Percentiles rank a stretch among this genome's conserved stretches.
These are phyloP conservation scores for Ganoderma resinaceum DNA, from an alignment of 1,284 basidiomycete species.

Conservation along the genomic window DNA sequence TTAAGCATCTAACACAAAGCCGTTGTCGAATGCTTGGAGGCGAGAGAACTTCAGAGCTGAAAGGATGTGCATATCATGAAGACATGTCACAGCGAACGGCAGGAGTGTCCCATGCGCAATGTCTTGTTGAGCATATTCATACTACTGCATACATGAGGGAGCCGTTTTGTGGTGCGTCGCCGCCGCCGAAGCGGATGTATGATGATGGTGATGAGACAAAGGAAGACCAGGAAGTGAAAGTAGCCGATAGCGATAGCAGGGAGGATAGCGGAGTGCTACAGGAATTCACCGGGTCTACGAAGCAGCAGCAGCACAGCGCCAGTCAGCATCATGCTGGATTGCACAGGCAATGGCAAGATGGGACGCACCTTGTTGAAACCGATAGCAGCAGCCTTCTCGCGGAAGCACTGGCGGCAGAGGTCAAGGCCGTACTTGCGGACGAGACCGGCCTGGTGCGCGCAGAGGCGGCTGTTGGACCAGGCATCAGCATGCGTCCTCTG, in stretches of 20 bases:
- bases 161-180: conserved; percentile 26
- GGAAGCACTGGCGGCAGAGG: conserved; percentile 98
- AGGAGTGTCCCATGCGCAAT: conserved; percentile 26
- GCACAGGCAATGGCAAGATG: neutral
- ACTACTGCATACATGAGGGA: conserved; percentile 36
- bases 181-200: conserved; percentile 10
- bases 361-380: conserved; percentile 89
- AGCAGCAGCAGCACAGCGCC: neutral
- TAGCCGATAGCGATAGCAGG: conserved; percentile 25
- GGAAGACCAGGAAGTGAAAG: conserved; percentile 12
- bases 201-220: conserved; percentile 6
- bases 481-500: neutral
- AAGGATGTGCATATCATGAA: neutral
- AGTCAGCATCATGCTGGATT: neutral
- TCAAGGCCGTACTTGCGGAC: conserved; percentile 95
- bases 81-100: conserved; percentile 1
- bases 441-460: conserved; percentile 95
- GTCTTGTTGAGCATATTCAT: conserved; percentile 36
- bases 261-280: conserved; percentile 15
- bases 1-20: neutral
- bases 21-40: neutral
- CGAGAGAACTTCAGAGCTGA: no score
- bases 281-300: conserved; percentile 34
- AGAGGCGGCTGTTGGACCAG: conserved; percentile 77
- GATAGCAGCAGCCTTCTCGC: conserved; percentile 92